Evolutionary conservation across 495 filamentous ascomycete species (phyloP), one percentile per base, ranked within the genome.

Genomic region (Lentithecium fluviatile): DNA sequence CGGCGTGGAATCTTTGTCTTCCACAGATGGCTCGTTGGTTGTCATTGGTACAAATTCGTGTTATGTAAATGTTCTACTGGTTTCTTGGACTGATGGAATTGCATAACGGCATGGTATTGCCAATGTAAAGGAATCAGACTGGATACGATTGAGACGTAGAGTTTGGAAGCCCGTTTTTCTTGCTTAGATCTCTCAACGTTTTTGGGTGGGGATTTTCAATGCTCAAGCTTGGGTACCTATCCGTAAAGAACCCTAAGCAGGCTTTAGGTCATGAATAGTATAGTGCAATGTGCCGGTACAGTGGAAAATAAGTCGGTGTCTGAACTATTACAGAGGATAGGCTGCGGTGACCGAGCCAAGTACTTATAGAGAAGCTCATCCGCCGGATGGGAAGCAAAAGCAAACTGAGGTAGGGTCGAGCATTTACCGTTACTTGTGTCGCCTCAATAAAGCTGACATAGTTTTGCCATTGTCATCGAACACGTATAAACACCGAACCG

Each of bases 401-500:
- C 13, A 43, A 43, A 43, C 40, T 43, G 40, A 43, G 40, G 40
- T 43, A 43, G 40, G 40, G 40, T 13, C 5, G 46, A 50, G 46
- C 46, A 23, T 50, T 50, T 32, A 32, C 46, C 46, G 46, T 50
- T 24, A 50, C 26, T 50, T 25, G 46, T 23, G 17, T 25, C 17
- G 21, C 26, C 26, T 50, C 46, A 24, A 32, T 50, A 3, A 50
- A 50, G 46, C 21, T 32, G 46, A 50, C n/a, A 25, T 50, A 24
- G n/a, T 8, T 50, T 32, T 24, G 15, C 46, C 17, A n/a, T 11
- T 24, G 26, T 50, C 10, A 25, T 32, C 15, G 10, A 25, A 25
- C 15, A 25, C 46, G 46, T 32, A 50, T 25, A 50, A 50, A 50
- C 17, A 50, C 46, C 46, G 26, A 50, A 32, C 46, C 26, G 46